Evolutionary conservation across 2,329 filamentous ascomycete species (phyloP), one percentile per base, ranked within the genome.

Genomic region (Sporothrix phasma): DNA sequence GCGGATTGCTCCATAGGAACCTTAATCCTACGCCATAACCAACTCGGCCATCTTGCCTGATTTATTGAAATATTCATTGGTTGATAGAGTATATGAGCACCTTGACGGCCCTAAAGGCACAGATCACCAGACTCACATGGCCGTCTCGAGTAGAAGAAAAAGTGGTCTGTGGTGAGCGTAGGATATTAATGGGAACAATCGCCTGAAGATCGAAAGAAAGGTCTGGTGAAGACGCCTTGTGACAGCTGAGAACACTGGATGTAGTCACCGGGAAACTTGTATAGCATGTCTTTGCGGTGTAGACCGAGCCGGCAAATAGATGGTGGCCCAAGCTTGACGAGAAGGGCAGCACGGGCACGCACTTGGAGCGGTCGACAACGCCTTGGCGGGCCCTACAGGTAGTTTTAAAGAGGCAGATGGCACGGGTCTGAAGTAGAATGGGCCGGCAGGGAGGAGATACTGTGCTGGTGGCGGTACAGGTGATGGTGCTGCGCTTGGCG

Each of bases 291-390:
- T 0, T 62, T 49, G 1, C 70, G 69, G 43, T 67, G 3, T 68
- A 66, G n/a, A 76, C 65, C 2, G 73, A 72, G 59, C 75, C 74
- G 17, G 71, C 71, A 15, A 76, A 70, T 26, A 74, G 59, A 49
- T 76, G 75, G 41, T 72, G 71, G 22, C 73, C 73, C 1, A 76
- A 68, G 1, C 72, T 63, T 1, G 71, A 69, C 1, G 74, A 71
- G 65, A 75, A 77, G 31, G 76, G 70, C 6, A 75, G 64, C 11
- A 73, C 65, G 13, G 73, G 63, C 0, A 73, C 70, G 64, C 73
- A 76, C 61, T 73, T 76, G 3, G 67, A 64, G 17, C 68, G 62
- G 61, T 70, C 64, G 13, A 74, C 65, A 17, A 73, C 66, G 7
- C 66, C 64, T 10, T 59, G 64, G 47, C 46, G 68, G 6, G 66